phyloP scores from a whole-genome alignment of 2,329 filamentous ascomycete genomes.

The Neodidymelliopsis sp. region DNA sequence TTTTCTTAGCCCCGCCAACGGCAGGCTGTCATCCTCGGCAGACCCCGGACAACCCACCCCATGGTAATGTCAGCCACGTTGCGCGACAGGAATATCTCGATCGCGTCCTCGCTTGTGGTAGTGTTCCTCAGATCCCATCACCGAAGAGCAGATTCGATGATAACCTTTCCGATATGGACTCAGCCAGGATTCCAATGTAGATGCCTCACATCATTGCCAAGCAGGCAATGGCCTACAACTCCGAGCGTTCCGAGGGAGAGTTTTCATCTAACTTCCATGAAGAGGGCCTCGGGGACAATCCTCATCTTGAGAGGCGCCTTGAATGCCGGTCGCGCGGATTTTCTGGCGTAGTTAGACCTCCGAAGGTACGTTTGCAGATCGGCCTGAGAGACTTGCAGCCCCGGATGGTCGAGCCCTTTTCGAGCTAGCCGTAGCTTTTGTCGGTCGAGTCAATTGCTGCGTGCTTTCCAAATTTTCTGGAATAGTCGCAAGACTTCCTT shows the following conservation, averaged over 20 bases:
- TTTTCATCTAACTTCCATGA: no score
- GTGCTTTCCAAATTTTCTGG: not conserved
- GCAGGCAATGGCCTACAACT: not conserved
- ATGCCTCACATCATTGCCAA: not conserved
- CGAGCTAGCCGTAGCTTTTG: not conserved
- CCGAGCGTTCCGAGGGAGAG: no score
- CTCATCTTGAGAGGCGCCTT: not conserved
- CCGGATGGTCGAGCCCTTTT: constrained; percentile 9
- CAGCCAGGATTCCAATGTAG: not conserved
- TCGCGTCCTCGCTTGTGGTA: constrained; percentile 5
- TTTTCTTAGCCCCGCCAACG: constrained; percentile 1
- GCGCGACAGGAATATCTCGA: constrained; percentile 7
- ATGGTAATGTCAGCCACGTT: constrained; percentile 11
- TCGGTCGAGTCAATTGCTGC: not conserved
- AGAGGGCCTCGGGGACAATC: no score
- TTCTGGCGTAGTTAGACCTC: not conserved
- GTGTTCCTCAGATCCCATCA: constrained; percentile 1
- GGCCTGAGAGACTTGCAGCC: constrained; percentile 3
- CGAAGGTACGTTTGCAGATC: not conserved
- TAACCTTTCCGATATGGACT: not conserved
- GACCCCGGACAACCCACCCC: not conserved
- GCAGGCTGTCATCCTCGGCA: not conserved
- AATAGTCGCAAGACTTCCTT: not conserved
- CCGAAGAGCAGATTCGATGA: not conserved
- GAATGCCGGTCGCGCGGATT: not conserved